Percentiles rank a stretch among this genome's conserved stretches.
These are phyloP conservation scores for Naumovozyma castellii DNA, from an alignment of 805 yeast species.

Conservation along the genomic window DNA sequence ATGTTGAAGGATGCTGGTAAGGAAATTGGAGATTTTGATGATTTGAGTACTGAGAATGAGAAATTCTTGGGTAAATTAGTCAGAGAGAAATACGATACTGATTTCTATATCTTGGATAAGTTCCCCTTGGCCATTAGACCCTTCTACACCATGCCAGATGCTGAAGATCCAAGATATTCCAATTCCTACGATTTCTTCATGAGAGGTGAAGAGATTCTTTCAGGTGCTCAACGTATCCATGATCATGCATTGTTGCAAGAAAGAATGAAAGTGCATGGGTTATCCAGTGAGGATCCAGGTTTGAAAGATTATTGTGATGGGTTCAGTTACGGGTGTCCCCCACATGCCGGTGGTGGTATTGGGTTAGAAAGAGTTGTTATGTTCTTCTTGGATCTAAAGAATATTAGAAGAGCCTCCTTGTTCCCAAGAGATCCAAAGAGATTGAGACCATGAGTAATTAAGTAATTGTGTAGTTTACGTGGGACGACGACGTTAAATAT, in stretches of 20 bases:
- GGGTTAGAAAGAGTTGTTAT: constrained; percentile 97
- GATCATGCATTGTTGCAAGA: constrained; percentile 74
- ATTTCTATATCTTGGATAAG: constrained; percentile 94
- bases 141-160: constrained; percentile 98
- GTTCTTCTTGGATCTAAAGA: constrained; percentile 95
- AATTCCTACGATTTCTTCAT: constrained; percentile 98
- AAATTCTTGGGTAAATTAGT: constrained; percentile 85
- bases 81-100: constrained; percentile 91
- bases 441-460: constrained; percentile 56
- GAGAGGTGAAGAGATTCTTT: constrained; percentile 98
- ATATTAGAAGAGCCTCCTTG: constrained; percentile 94
- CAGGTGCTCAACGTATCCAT: constrained; percentile 99
- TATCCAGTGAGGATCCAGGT: constrained; percentile 75
- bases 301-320: constrained; percentile 86
- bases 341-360: constrained; percentile 99
- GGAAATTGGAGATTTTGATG: constrained; percentile 71
- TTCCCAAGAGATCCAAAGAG: constrained; percentile 99
- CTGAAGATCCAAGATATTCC: constrained; percentile 84
- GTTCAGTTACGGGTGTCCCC: constrained; percentile 90
- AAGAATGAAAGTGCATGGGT: constrained; percentile 76
- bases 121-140: constrained; percentile 97
- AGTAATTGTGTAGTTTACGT: neutral
- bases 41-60: constrained; percentile 89
- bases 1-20: constrained; percentile 82
- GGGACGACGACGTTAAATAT: neutral